Base-by-base conservation (phyloP, 2,329 filamentous ascomycete genomes). In the Helotiales sp. region DNA sequence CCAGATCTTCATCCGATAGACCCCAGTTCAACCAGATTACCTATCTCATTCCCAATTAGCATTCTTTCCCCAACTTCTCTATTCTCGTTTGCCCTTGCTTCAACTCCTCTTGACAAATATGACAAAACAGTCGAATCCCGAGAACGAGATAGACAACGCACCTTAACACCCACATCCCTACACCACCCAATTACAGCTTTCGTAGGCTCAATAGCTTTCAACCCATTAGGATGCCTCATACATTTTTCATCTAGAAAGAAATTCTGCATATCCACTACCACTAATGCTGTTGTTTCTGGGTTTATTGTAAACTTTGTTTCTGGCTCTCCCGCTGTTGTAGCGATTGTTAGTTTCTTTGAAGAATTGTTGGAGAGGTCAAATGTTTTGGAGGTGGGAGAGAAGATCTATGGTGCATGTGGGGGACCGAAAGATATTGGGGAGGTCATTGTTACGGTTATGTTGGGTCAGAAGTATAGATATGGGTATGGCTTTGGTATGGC, bases 1-100 rank as follows among this genome's bases (percentile, higher is more conserved):
- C 64, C 13, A 85, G 66, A 62, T 85, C 81, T 17, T 71, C 63
- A n/a, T 82, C 76, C 0, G 75, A 80, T 34, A 85, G 71, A 2
- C 81, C 82, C 83, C 82, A 86, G 64, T 82, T 84, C 42, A 83
- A 72, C 79, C 80, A 82, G 19, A 83, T 69, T 19, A 82, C 64
- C 65, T 73, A 66, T n/a, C 34, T 10, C n/a, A 17, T 29, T 3
- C 8, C 8, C 9, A 19, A 48, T 31, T 31, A 27, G 12, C 22
- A 44, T 44, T 24, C 38, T 42, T 15, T 25, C 38, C 13, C 15
- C 25, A 2, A 12, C 17, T 24, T 22, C 12, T 40, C 6, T 22
- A 6, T 47, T 17, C 29, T 22, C 9, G 2, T n/a, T 19, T 22
- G n/a, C 40, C 12, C 9, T 29, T 30, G 24, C 25, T 13, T 27